A percentile compares a stretch with the other conserved stretches of the same genome.
These are phyloP conservation scores for Candida tammaniensis DNA, from an alignment of 805 yeast genomes.

Conservation along the genomic window DNA sequence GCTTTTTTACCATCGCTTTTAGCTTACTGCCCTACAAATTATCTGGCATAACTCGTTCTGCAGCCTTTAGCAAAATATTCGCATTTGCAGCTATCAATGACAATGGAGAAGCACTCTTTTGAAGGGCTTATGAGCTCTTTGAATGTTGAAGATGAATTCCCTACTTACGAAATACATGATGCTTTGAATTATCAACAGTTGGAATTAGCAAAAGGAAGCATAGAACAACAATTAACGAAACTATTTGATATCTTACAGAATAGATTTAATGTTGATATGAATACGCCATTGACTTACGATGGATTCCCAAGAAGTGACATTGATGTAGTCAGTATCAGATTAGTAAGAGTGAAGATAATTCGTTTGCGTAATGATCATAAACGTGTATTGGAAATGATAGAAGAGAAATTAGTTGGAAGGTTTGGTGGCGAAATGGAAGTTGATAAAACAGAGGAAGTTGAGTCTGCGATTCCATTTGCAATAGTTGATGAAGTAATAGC, in stretches of 20 bases:
- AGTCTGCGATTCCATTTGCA: constrained; percentile 51
- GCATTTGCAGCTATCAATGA: too few species aligned
- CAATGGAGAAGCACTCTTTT: constrained; percentile 12
- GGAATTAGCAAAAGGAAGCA: constrained; percentile 7
- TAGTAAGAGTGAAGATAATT: constrained; percentile 61
- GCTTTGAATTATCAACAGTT: constrained; percentile 14
- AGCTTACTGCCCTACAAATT: too few species aligned
- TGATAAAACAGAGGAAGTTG: not conserved
- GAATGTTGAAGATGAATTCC: constrained; percentile 11
- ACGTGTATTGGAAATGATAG: constrained; percentile 45
- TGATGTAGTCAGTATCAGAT: constrained; percentile 67
- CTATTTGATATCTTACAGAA: constrained; percentile 42
- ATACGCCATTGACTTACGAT: constrained; percentile 66
- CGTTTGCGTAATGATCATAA: constrained; percentile 69
- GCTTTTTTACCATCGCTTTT: too few species aligned
- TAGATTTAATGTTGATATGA: constrained; percentile 55
- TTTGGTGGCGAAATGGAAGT: constrained; percentile 20
- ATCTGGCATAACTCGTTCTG: too few species aligned
- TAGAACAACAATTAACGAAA: constrained; percentile 24
- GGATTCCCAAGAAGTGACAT: constrained; percentile 87
- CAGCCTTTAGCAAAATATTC: too few species aligned
- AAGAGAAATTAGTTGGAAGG: constrained; percentile 44
- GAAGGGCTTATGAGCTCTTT: constrained; percentile 16
- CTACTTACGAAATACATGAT: constrained; percentile 8
- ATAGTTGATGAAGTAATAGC: constrained; percentile 46